Evolutionary conservation across 129 eudicot genomes (phyloP), one percentile per base, ranked within the genome.

Genomic region (Deinandra increscens): DNA sequence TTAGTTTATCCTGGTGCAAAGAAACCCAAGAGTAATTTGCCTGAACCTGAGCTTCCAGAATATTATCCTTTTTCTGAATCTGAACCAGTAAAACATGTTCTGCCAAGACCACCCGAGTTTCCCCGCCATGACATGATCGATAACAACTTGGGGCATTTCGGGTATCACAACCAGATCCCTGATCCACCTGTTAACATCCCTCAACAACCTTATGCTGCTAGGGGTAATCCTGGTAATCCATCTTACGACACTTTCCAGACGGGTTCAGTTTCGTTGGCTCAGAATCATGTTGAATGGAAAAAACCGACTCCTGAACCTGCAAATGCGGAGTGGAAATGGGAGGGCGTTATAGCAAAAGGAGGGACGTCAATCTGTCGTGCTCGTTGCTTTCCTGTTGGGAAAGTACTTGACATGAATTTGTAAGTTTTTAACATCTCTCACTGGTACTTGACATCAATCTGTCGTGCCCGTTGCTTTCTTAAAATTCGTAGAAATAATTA

Each of bases 371-470:
- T 93, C 66, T 93, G 98, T 66, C 98, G 88, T 19, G 98, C 97
- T 63, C 96, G 98, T 39, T 89, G 97, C 81, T 86, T 93, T 75
- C 98, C 96, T 29, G 95, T 93, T 69, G 98, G 98, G 33, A 89
- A 89, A 81, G 86, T 76, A 42, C 78, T 90, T 48, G 98, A 93
- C 42, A 77, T 89, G 82, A 18, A 63, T 43, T 72, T 93, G 98
- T 93, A 86, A 88, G 98, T 86, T 72, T 49, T 77, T 34, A 38
- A 49, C 72, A 64, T 59, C 33, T 69, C 31, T 63, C 34, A 12
- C 7, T 50, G 15, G 37, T 49, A 56, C 56, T 9, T 15, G 66
- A 43, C 26, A 38, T n/a, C n/a, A n/a, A n/a, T n/a, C n/a, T n/a
- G n/a, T n/a, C n/a, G n/a, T n/a, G n/a, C n/a, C n/a, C n/a, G n/a